phyloP scores from a whole-genome alignment of 345 rosid species.

The Brassica juncea region DNA sequence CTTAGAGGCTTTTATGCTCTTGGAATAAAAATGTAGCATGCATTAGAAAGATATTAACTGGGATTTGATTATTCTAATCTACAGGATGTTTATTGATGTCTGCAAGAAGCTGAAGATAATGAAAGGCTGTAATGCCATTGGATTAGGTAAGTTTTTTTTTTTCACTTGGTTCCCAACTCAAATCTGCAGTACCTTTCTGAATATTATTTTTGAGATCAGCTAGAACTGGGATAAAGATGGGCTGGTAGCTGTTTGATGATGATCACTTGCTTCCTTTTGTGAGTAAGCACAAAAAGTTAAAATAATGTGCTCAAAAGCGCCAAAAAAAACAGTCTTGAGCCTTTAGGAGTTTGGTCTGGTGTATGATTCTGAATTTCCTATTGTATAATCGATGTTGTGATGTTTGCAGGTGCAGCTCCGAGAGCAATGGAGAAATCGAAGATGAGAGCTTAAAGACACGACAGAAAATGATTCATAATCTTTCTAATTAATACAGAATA shows the following conservation, averaged over 20 bases:
- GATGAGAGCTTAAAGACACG: constrained; percentile 31
- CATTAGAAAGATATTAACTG: too few species aligned
- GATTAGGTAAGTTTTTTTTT: constrained; percentile 55
- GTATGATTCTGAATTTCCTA: not conserved
- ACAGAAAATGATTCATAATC: not conserved
- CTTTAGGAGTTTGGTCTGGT: not conserved
- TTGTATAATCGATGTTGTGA: not conserved
- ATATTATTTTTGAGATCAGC: not conserved
- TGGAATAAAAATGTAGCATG: too few species aligned
- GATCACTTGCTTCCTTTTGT: too few species aligned
- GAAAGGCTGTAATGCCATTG: constrained; percentile 94
- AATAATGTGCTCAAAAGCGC: too few species aligned
- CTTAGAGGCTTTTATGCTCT: too few species aligned
- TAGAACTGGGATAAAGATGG: not conserved
- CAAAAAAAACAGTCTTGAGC: not conserved
- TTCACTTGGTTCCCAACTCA: not conserved
- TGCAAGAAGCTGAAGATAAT: constrained; percentile 92
- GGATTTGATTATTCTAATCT: not conserved
- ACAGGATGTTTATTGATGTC: constrained; percentile 82
- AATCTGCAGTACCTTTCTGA: not conserved
- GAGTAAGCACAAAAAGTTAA: too few species aligned
- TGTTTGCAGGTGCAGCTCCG: constrained; percentile 38
- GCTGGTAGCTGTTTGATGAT: not conserved
- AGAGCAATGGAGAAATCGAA: constrained; percentile 38
- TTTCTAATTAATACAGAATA: constrained; percentile 16